Base-by-base conservation (phyloP, 177 flowering plant species). In the Vitis hybrid region DNA sequence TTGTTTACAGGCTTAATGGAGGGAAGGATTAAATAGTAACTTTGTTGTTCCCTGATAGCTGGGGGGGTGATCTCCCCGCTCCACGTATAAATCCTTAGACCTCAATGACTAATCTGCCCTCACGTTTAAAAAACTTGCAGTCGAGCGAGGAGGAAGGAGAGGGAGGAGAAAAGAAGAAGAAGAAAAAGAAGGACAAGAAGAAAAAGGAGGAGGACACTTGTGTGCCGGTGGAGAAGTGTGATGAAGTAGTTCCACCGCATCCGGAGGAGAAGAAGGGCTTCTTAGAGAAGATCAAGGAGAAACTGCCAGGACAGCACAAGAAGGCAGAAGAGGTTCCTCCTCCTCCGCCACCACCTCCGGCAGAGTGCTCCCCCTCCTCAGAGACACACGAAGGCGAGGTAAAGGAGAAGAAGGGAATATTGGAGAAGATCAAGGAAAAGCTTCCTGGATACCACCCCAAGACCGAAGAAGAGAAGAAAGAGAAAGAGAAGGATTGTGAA, bases 141-240 rank as follows among this genome's bases (percentile, higher is more conserved):
- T 91, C 93, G 2, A 88, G 94, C 52, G 92, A 94, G 75, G 97
- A 89, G 60, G 92, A 82, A 60, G 93, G 62, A 0, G 89, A 79
- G 21, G 86, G 75, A 9, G 84, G 58, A 14, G 89, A 78, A 56
- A 72, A 79, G 78, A 77, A 84, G 81, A 82, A 83, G 75, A 84
- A 81, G 72, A 87, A 79, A 79, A 89, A 84, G 82, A 82, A 74
- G 60, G 35, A 60, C 51, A 40, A 69, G 58, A 62, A 57, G 65
- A 48, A 56, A 58, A 11, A 65, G 46, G 57, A 66, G 8, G 79
- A 78, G 52, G 85, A 82, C 72, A 80, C 86, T 1, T 6, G 73
- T 2, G 76, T 84, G 12, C 93, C 88, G 1, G 77, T 84, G 10
- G 87, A 81, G 82, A 80, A 69, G 73, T 60, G 9, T 35, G 40